A percentile compares a stretch with the other conserved stretches of the same genome.
These are phyloP conservation scores for Dactylellina cionopaga DNA, from an alignment of 2,329 filamentous ascomycete species.

Conservation along the genomic window DNA sequence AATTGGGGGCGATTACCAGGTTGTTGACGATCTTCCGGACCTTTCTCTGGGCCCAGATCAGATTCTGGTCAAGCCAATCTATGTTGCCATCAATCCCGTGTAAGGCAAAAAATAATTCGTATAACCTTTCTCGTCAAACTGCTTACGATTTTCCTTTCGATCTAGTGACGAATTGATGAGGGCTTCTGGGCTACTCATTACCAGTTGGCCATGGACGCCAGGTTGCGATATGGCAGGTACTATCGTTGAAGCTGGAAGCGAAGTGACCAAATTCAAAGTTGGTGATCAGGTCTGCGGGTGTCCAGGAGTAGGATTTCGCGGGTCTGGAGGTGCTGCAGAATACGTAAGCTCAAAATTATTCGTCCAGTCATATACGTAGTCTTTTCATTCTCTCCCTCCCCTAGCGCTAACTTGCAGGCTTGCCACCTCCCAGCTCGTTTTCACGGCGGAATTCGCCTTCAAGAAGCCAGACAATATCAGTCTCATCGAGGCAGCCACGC, in stretches of 20 bases:
- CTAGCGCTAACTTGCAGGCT: constrained; percentile 1
- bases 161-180: constrained; percentile 43
- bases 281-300: constrained; percentile 42
- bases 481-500: constrained; percentile 26
- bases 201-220: constrained; percentile 39
- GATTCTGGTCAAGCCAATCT: constrained; percentile 42
- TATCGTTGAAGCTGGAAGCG: constrained; percentile 34
- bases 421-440: constrained; percentile 36
- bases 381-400: background rate
- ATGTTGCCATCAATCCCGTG: constrained; percentile 42
- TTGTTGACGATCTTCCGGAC: constrained; percentile 28
- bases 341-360: constrained; percentile 40
- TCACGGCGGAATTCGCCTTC: constrained; percentile 17
- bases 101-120: constrained; percentile 20
- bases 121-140: background rate
- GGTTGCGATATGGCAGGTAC: constrained; percentile 36
- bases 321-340: constrained; percentile 49
- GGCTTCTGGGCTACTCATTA: constrained; percentile 25
- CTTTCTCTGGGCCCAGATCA: constrained; percentile 17
- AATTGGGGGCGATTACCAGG: constrained; percentile 19
- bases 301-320: constrained; percentile 38
- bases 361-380: background rate
- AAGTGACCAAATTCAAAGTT: constrained; percentile 31
- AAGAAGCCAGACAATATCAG: constrained; percentile 36
- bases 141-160: background rate